These are phyloP conservation scores for Tylopilus plumbeoviolaceoides DNA, from an alignment of 768 basidiomycete species.

Conservation along the genomic window DNA sequence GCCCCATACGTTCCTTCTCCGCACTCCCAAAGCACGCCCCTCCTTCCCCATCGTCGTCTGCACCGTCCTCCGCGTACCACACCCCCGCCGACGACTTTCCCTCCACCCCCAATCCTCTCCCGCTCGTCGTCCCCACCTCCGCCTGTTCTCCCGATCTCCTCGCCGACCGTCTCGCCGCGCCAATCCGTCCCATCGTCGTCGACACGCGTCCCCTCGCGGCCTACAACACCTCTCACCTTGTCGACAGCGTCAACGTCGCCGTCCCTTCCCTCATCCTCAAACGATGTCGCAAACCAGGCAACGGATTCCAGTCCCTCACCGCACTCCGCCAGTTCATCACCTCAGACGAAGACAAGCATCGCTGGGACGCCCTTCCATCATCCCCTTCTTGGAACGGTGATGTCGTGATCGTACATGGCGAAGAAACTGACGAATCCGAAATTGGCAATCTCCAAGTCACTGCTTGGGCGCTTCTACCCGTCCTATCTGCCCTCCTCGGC, in stretches of 20 bases:
- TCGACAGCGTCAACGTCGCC: constrained; percentile 74
- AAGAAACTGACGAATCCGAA: constrained; percentile 70
- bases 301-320: constrained; percentile 61
- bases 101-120: constrained; percentile 12
- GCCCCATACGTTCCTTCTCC: constrained; percentile 65
- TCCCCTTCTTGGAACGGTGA: constrained; percentile 64
- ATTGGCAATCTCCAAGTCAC: constrained; percentile 50
- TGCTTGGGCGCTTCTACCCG: constrained; percentile 67
- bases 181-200: constrained; percentile 61
- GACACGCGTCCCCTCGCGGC: constrained; percentile 74
- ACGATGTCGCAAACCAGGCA: constrained; percentile 69
- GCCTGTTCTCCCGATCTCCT: constrained; percentile 42
- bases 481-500: constrained; percentile 56
- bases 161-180: constrained; percentile 45
- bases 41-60: constrained; percentile 32
- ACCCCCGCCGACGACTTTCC: constrained; percentile 34
- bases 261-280: constrained; percentile 91
- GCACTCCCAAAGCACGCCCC: constrained; percentile 42
- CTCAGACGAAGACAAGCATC: constrained; percentile 64
- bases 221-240: constrained; percentile 62
- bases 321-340: constrained; percentile 79
- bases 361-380: constrained; percentile 63
- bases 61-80: constrained; percentile 50
- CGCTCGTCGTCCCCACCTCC: constrained; percentile 30
- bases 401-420: constrained; percentile 66